phyloP scores from a whole-genome alignment of 176 grass and related monocot genomes.

The Ensete glaucum region DNA sequence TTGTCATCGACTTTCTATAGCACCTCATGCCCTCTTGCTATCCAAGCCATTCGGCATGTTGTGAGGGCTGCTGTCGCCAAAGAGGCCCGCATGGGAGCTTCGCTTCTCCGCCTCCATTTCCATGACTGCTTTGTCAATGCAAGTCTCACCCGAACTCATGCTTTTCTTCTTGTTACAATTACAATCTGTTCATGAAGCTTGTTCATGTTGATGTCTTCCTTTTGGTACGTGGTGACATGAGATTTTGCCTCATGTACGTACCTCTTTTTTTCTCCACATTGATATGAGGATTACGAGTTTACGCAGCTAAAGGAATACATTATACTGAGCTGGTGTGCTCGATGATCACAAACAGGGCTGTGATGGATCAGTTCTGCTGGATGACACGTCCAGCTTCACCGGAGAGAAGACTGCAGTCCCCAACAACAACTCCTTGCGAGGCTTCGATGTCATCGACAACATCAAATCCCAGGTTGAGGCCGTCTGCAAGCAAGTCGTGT shows the following conservation, averaged over 20 bases:
- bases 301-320: no score
- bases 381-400: background rate
- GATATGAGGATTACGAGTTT: no score
- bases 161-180: no score
- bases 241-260: no score
- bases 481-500: background rate
- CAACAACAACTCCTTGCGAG: background rate
- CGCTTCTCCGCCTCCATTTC: background rate
- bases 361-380: background rate
- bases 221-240: no score
- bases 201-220: no score
- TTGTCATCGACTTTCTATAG: background rate
- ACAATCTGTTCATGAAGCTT: no score
- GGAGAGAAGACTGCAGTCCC: background rate
- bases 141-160: background rate
- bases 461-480: constrained; percentile 5
- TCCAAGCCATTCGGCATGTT: background rate
- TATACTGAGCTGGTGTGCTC: no score
- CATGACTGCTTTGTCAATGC: background rate
- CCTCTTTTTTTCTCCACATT: no score
- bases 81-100: background rate
- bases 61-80: background rate
- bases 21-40: background rate
- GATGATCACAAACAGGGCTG: background rate
- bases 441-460: background rate